Conservation (phyloP, 306 rosid species). For the Malus fusca region DNA sequence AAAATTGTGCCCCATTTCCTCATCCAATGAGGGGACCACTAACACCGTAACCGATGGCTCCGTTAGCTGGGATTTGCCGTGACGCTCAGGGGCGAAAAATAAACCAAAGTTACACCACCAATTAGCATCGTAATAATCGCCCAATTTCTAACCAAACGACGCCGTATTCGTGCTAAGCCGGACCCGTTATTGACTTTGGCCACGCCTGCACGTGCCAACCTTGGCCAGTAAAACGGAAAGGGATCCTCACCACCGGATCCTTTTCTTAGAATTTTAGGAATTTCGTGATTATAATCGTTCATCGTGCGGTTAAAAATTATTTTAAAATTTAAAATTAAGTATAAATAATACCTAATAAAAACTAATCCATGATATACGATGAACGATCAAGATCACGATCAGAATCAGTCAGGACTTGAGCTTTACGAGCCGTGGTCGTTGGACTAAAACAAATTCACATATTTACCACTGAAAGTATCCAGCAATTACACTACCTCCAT, state of each 20-base stretch:
- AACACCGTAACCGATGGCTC: constrained; percentile 20
- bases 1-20: constrained; percentile 3
- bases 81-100: background rate
- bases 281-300: too few relatives aligned
- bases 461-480: background rate
- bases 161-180: background rate
- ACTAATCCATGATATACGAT: too few relatives aligned
- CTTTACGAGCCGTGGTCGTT: background rate
- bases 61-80: background rate
- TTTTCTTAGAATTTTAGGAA: too few relatives aligned
- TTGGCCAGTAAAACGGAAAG: background rate
- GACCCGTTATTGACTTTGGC: constrained; percentile 4
- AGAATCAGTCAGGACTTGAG: background rate
- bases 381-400: background rate
- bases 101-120: background rate
- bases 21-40: constrained; percentile 9
- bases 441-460: background rate
- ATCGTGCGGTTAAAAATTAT: too few relatives aligned
- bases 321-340: too few relatives aligned
- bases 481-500: background rate
- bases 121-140: constrained; percentile 8
- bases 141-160: background rate
- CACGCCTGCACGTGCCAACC: background rate
- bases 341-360: too few relatives aligned
- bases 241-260: too few relatives aligned